Base-by-base conservation (phyloP, 148 eudicot species). In the Vaccinium darrowii region DNA sequence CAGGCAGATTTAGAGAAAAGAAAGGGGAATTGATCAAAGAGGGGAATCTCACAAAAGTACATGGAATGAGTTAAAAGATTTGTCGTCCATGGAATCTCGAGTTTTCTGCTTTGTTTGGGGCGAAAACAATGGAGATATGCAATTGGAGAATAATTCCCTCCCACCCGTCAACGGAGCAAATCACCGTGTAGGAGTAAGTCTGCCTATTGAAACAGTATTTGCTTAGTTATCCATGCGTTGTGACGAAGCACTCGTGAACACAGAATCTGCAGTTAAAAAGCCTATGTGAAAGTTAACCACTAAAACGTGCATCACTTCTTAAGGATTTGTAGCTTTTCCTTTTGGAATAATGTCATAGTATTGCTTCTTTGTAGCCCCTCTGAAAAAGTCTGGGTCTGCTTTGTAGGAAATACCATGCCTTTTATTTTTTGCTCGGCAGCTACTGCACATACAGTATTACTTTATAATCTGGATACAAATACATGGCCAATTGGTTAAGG, bases 1-100 rank as follows among this genome's bases (percentile, higher is more conserved):
- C 84, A 86, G 87, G 87, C 76, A 52, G 67, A 82, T 27, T 63
- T 86, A 36, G 76, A 60, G 67, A 62, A 33, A 51, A 75, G 71
- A 33, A 57, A 43, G 73, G 33, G 80, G 73, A 85, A 49, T 9
- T 57, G 36, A 49, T 84, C n/a, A 52, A 71, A 84, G 56, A 81
- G 62, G 62, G 74, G 51, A 74, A 75, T 15, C 74, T 81, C 80
- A 74, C 53, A 49, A 78, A 69, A 33, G 30, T 19, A 62, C 52
- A 60, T 30, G 73, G 57, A n/a, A 81, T 81, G 76, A 67, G 52
- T 79, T 72, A 6, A 58, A 49, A 23, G 60, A 71, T 60, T 49
- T 25, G 63, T 76, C 13, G 9, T 9, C 43, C 73, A 60, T 57
- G 73, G 21, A 75, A 72, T 50, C 58, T 78, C 57, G 54, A 75